Conservation (phyloP, 2,329 filamentous ascomycete species). For the Penicillium sp. region DNA sequence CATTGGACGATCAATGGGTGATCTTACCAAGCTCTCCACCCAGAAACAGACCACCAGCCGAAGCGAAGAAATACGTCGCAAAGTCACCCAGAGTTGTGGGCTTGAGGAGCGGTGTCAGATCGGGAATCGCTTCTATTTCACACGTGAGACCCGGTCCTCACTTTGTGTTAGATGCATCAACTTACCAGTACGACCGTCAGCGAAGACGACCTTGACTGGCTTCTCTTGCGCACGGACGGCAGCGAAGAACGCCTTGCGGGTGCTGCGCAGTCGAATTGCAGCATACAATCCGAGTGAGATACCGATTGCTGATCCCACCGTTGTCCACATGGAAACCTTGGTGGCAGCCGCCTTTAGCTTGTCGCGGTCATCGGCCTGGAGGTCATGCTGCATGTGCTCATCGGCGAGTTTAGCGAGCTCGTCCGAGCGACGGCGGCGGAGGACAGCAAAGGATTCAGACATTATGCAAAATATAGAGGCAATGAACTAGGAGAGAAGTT, state of each 20-base stretch:
- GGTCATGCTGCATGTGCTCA: constrained; percentile 58
- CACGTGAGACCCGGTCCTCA: not conserved
- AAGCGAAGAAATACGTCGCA: constrained; percentile 63
- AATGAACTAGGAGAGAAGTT: not conserved
- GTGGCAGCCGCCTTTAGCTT: constrained; percentile 55
- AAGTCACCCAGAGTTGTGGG: constrained; percentile 60
- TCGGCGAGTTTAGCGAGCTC: constrained; percentile 58
- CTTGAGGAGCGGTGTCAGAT: constrained; percentile 57
- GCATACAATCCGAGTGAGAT: constrained; percentile 59
- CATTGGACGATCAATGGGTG: not conserved
- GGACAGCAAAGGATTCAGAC: constrained; percentile 48
- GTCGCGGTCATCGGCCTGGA: constrained; percentile 59
- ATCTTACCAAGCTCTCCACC: constrained; percentile 56
- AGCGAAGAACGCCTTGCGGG: constrained; percentile 59
- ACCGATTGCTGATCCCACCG: constrained; percentile 60
- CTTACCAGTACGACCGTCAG: constrained; percentile 58
- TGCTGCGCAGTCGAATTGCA: constrained; percentile 56
- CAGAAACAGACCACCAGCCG: constrained; percentile 60
- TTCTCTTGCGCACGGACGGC: constrained; percentile 61
- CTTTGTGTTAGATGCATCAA: not conserved
- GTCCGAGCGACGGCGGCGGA: constrained; percentile 47
- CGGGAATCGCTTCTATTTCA: constrained; percentile 57
- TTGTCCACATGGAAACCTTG: constrained; percentile 55
- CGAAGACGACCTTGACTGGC: constrained; percentile 62
- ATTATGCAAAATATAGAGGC: constrained; percentile 9